These are phyloP conservation scores for Chrysoporthe deuterocubensis DNA, from an alignment of 2,329 filamentous ascomycete species.

Conservation along the genomic window DNA sequence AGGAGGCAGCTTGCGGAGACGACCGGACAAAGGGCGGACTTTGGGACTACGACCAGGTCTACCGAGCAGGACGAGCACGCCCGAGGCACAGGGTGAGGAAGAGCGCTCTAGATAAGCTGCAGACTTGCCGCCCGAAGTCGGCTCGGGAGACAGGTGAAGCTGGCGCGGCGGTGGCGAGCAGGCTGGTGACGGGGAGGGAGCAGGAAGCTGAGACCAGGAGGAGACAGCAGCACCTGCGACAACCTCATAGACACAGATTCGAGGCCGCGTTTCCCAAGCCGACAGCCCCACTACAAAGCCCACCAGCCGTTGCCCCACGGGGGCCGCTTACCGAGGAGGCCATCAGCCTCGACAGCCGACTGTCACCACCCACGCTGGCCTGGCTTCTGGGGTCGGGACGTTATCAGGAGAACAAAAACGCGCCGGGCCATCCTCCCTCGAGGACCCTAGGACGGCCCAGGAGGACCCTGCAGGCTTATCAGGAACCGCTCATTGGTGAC, in stretches of 20 bases:
- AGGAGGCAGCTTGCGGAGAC: neutral
- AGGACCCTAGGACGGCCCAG: neutral
- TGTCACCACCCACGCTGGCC: neutral
- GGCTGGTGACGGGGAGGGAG: neutral
- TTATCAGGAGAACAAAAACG: neutral
- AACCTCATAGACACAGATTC: neutral
- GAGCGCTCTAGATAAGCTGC: neutral
- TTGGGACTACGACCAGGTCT: neutral
- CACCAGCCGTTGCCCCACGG: neutral
- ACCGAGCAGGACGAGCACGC: neutral
- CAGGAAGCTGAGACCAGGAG: neutral
- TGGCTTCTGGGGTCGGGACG: neutral
- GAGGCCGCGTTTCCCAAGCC: neutral
- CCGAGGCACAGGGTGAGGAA: neutral
- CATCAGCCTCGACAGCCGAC: neutral
- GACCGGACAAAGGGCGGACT: neutral
- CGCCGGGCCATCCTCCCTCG: neutral
- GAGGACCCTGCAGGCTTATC: slow-evolving; percentile 16
- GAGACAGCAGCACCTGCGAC: neutral
- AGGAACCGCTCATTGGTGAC: slow-evolving; percentile 10
- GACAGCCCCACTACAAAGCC: neutral
- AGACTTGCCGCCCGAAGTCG: neutral
- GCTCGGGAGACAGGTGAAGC: neutral
- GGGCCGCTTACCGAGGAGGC: neutral
- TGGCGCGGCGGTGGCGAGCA: neutral